Base-by-base conservation (phyloP, 306 rosid species). In the Cucurbita argyrosperma region DNA sequence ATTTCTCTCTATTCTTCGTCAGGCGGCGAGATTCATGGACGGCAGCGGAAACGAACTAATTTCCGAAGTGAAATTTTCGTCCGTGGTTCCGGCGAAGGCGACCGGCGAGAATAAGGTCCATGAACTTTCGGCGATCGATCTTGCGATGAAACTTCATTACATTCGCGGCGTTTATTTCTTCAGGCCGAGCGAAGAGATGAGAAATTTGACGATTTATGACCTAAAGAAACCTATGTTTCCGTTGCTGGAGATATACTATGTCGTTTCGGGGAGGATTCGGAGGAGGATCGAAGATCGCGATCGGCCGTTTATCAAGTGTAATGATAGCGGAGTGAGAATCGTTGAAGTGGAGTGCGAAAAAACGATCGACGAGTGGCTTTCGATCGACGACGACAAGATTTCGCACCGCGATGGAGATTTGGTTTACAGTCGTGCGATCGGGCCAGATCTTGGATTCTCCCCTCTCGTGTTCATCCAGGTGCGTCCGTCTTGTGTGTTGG, bases 381-480 rank as follows among this genome's bases (percentile, higher is more conserved):
- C 73, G 18, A 76, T 56, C 35, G 73, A 79, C 1, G 88, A 83
- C 0, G 47, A 75, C 18, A 51, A 74, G 7, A 37, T 71, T 5
- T 45, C 10, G 54, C 73, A 76, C 6, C 73, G 73, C 7, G 21
- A 12, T 46, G 76, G 45, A 14, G 65, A 76, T 5, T 85, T 90
- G 3, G 86, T 80, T 49, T 85, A 81, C 37, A 74, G 76, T 64
- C 90, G 82, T 8, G 83, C 77, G 5, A 85, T 92, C 60, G 93
- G 96, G n/a, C 98, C 96, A 63, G 92, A 88, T 75, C 82, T 92
- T 74, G 82, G 79, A 1, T 87, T 85, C 78, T 85, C 93, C 38
- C 98, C 98, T 76, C 84, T 92, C 5, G 91, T 86, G 13, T 83
- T 85, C 57, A 38, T 92, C 5, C 92, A 90, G 96, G 93, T 92